Base-by-base conservation (phyloP, 495 filamentous ascomycete genomes). In the Talaromyces wortmannii region DNA sequence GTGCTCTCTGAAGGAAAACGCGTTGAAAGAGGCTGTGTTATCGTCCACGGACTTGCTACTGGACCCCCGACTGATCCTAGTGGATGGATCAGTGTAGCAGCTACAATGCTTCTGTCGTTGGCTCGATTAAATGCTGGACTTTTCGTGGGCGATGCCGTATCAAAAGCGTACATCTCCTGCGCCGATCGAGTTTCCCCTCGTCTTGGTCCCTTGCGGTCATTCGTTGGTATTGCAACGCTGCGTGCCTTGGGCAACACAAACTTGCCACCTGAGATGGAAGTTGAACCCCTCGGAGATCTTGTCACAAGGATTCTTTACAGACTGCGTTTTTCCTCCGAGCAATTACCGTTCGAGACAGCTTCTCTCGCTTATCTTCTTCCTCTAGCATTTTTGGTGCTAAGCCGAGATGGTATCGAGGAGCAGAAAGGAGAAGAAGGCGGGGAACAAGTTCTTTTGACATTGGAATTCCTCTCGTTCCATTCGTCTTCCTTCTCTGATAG, bases 381-480 rank as follows among this genome's bases (percentile, higher is more conserved):
- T 0, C 75, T 98, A 42, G 68, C 95, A 7, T 83, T 91, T 52
- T 59, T 87, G 12, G 77, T 97, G 40, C 76, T 98, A 42, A 74
- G 77, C 55, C 83, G 85, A 36, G 90, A 90, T 23, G 91, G 92
- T 2, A 84, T 96, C 53, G 88, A 88, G 5, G 73, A 79, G 48
- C 73, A 71, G 11, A 73, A 78, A 55, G 70, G 65, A 30, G 74
- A 81, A 7, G 91, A 95, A 56, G 90, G 95, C 43, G 84, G 83
- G 30, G 94, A 97, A 62, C 94, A 97, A 65, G 73, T 97, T 30
- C 79, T 96, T 11, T 82, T 98, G 51, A 90, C 89, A 31, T 72
- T 97, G n/a, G 94, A 97, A 65, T 87, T 96, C 59, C 64, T 97
- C 13, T 82, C 89, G 0, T 96, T 90, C 70, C 94, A 98, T 63